phyloP scores from a whole-genome alignment of 2,329 filamentous ascomycete genomes.

The Aspergillus oerlinghausenensis region DNA sequence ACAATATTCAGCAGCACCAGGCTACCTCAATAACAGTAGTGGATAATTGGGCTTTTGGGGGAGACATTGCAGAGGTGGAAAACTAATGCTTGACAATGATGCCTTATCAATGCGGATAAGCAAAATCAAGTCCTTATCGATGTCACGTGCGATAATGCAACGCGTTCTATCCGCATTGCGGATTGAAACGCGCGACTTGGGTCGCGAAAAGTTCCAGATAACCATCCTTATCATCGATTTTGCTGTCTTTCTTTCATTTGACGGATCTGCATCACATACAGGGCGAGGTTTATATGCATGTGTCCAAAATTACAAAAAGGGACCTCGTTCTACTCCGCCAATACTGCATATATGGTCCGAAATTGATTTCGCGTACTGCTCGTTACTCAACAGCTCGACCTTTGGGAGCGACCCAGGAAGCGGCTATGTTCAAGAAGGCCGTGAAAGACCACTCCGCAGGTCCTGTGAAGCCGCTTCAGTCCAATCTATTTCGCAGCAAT shows the following conservation, averaged over 20 bases:
- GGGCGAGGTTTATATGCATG: constrained; percentile 24
- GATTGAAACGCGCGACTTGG: not conserved
- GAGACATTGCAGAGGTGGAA: not conserved
- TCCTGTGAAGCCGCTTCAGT: constrained; percentile 29
- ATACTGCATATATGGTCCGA: constrained; percentile 17
- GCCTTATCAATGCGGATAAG: not conserved
- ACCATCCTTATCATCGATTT: not conserved
- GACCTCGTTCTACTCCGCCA: constrained; percentile 18
- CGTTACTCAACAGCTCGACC: constrained; percentile 25
- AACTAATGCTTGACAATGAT: not conserved
- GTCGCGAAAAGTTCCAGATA: not conserved
- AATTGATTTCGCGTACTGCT: constrained; percentile 15
- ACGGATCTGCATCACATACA: not conserved
- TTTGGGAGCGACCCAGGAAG: constrained; percentile 11
- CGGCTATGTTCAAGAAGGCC: constrained; percentile 40
- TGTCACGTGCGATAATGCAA: not conserved
- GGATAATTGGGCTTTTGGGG: no score
- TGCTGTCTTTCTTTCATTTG: not conserved
- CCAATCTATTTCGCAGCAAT: constrained; percentile 27
- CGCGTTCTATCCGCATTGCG: not conserved
- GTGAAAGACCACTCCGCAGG: constrained; percentile 34
- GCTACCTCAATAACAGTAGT: no score
- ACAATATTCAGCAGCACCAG: not conserved
- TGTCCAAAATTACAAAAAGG: constrained; percentile 13
- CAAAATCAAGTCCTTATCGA: not conserved